Evolutionary conservation across 352 stramenopile species (phyloP).

Genomic region (Phytophthora foliorum): DNA sequence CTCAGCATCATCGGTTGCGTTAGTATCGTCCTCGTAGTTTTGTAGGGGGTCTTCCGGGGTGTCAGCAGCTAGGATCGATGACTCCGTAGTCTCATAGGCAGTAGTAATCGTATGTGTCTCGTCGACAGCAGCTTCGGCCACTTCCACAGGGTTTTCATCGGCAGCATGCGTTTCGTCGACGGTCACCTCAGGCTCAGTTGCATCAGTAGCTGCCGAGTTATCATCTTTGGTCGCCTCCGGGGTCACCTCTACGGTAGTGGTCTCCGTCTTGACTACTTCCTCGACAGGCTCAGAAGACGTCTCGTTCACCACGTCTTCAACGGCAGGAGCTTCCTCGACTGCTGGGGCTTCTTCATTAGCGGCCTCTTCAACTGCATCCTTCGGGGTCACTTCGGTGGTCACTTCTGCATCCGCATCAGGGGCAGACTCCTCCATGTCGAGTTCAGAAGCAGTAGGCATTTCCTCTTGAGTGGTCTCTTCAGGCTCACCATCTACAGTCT

Average conservation of each 20-base stretch:
- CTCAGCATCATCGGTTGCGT: conserved; percentile 11
- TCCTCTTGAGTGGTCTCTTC: neutral
- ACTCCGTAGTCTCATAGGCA: conserved; percentile 15
- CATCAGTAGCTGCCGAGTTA: neutral
- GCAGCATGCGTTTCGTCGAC: neutral
- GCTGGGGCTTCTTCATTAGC: neutral
- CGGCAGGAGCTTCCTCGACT: conserved; percentile 2
- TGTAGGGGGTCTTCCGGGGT: conserved; percentile 1
- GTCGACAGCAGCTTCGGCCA: conserved; percentile 11
- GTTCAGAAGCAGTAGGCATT: neutral
- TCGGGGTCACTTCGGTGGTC: neutral
- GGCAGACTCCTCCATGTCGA: neutral
- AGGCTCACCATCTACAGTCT: neutral
- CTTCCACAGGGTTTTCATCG: conserved; percentile 4
- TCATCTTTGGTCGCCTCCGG: neutral
- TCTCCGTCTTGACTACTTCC: conserved; percentile 5
- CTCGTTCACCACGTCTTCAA: conserved; percentile 11
- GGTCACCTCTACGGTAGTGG: neutral
- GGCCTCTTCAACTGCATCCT: conserved; percentile 3
- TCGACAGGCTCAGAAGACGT: neutral
- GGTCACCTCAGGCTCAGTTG: neutral
- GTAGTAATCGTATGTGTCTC: conserved; percentile 23
- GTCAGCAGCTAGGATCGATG: conserved; percentile 12
- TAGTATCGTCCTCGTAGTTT: neutral
- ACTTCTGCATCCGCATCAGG: neutral